phyloP scores from a whole-genome alignment of 2,329 filamentous ascomycete species.

The Grosmannia huntii region DNA sequence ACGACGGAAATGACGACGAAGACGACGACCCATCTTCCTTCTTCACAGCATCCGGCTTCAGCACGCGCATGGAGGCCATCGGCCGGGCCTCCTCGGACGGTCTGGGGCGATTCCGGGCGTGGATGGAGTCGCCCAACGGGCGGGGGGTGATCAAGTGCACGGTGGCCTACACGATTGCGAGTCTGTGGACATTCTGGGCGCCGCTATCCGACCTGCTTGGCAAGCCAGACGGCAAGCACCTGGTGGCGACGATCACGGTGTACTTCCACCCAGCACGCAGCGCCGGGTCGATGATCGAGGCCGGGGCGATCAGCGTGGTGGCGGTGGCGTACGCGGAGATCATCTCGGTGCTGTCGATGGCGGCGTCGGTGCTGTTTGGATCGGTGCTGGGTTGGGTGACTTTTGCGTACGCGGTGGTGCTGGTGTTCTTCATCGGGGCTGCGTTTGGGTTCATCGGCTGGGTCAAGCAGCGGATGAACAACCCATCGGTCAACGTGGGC shows the following conservation, averaged over 20 bases:
- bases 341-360: constrained; percentile 76
- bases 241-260: constrained; percentile 85
- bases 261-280: constrained; percentile 89
- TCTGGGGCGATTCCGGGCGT: constrained; percentile 34
- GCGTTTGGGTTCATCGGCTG: constrained; percentile 80
- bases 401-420: constrained; percentile 65
- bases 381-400: constrained; percentile 50
- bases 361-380: constrained; percentile 68
- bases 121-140: constrained; percentile 59
- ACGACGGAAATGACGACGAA: constrained; percentile 19
- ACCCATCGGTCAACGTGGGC: constrained; percentile 70
- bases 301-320: constrained; percentile 59
- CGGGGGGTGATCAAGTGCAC: constrained; percentile 82
- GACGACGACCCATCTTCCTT: constrained; percentile 19
- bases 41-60: constrained; percentile 21
- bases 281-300: constrained; percentile 81
- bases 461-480: constrained; percentile 69
- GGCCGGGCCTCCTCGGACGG: constrained; percentile 1
- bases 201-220: constrained; percentile 63
- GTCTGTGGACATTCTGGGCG: constrained; percentile 71
- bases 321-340: constrained; percentile 70
- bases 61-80: not conserved
- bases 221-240: constrained; percentile 79
- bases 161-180: constrained; percentile 76
- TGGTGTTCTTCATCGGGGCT: constrained; percentile 74